A percentile compares a stretch with the other conserved stretches of the same genome.
These are phyloP conservation scores for Parmales sp. DNA, from an alignment of 108 stramenopile genomes.

Conservation along the genomic window DNA sequence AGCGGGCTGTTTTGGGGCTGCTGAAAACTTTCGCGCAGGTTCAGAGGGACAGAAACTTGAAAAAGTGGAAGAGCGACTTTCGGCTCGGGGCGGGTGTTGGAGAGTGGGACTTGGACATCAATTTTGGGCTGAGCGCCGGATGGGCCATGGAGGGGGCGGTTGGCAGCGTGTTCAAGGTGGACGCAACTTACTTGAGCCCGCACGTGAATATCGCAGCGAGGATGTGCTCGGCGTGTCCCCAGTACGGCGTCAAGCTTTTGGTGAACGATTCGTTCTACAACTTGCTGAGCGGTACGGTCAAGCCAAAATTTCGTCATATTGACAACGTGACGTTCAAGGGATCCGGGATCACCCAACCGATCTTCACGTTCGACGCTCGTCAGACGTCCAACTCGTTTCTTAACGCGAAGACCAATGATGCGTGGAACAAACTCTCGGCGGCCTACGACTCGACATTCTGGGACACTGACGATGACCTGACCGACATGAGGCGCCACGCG, in stretches of 20 bases:
- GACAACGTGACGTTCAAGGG: conserved; percentile 92
- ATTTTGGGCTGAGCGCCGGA: conserved; percentile 90
- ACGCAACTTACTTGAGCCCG: conserved; percentile 91
- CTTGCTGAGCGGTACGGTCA: conserved; percentile 51
- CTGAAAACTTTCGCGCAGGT: conserved; percentile 67
- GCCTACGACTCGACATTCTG: conserved; percentile 56
- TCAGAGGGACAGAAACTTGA: conserved; percentile 51
- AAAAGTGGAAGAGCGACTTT: conserved; percentile 57
- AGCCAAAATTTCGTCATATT: conserved; percentile 59
- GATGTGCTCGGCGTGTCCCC: conserved; percentile 82
- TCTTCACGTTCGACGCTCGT: conserved; percentile 78
- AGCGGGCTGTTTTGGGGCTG: conserved; percentile 66
- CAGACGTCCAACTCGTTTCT: conserved; percentile 69
- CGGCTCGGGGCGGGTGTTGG: conserved; percentile 63
- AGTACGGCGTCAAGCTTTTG: conserved; percentile 72
- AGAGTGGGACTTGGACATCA: conserved; percentile 58
- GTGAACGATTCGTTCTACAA: conserved; percentile 55
- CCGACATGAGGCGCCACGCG: conserved; percentile 64
- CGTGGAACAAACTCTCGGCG: conserved; percentile 60
- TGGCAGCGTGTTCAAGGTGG: conserved; percentile 38
- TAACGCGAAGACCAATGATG: conserved; percentile 44
- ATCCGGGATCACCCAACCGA: conserved; percentile 61
- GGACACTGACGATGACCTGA: conserved; percentile 64
- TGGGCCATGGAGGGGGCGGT: conserved; percentile 66
- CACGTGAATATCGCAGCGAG: conserved; percentile 91